phyloP scores from a whole-genome alignment of 495 filamentous ascomycete species.

The Xylaria longipes region DNA sequence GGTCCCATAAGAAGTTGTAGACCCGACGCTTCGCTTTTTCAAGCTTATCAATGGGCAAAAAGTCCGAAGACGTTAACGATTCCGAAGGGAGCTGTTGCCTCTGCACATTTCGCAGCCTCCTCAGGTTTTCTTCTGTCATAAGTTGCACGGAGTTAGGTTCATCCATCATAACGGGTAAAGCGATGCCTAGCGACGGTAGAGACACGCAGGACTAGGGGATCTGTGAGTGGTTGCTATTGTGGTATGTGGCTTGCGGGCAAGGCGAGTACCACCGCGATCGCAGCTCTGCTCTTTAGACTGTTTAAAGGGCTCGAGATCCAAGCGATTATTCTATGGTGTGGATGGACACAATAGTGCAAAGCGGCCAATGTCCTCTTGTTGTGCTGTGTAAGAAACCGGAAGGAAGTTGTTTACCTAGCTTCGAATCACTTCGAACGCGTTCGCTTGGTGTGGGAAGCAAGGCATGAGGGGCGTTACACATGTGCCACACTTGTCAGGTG shows the following conservation, averaged over 20 bases:
- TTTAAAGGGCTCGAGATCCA: background rate
- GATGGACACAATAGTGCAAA: too few species aligned
- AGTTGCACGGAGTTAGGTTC: background rate
- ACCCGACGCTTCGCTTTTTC: background rate
- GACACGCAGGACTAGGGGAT: too few species aligned
- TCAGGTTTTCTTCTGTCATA: background rate
- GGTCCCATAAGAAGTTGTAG: background rate
- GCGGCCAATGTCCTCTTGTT: background rate
- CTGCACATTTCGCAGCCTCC: background rate
- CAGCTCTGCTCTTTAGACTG: background rate
- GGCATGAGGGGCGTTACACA: slow-evolving; percentile 9
- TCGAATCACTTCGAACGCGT: background rate
- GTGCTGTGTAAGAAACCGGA: background rate
- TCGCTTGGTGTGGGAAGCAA: background rate
- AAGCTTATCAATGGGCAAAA: background rate
- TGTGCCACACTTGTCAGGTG: background rate
- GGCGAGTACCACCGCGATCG: background rate
- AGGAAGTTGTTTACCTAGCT: background rate
- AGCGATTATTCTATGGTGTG: background rate
- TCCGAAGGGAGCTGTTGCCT: background rate
- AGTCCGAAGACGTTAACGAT: background rate
- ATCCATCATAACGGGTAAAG: background rate
- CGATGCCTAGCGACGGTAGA: too few species aligned
- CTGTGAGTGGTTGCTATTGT: background rate
- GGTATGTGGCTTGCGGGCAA: background rate